Conservation (phyloP, 805 yeast species). For the Cyberlindnera xylosilytica region DNA sequence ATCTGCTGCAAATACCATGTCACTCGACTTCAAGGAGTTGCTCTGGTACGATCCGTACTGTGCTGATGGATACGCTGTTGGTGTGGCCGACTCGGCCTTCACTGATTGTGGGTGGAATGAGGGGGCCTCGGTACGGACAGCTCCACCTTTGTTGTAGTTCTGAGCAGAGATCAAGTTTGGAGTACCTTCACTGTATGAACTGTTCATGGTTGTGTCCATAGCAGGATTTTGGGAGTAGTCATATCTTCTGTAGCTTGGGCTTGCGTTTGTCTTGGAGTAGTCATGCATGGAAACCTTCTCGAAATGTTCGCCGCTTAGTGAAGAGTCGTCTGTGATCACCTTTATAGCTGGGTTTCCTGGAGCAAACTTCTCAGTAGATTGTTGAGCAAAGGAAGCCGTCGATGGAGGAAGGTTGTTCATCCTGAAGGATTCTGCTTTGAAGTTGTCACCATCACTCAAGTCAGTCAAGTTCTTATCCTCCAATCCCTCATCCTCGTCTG, state of each 20-base stretch:
- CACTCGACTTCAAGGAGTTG: neutral
- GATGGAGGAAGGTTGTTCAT: conserved; percentile 16
- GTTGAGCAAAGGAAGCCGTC: conserved; percentile 2
- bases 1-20: neutral
- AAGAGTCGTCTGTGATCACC: conserved; percentile 25
- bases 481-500: conserved; percentile 14
- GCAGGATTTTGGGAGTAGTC: conserved; percentile 2
- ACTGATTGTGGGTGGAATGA: conserved; percentile 23
- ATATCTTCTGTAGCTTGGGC: conserved; percentile 15
- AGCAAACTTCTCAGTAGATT: conserved; percentile 17
- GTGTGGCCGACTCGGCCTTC: conserved; percentile 22
- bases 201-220: conserved; percentile 17
- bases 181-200: conserved; percentile 19
- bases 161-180: conserved; percentile 27
- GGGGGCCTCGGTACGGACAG: conserved; percentile 24
- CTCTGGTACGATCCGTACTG: conserved; percentile 9
- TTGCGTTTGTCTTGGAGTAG: conserved; percentile 19
- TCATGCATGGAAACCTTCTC: conserved; percentile 26
- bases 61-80: conserved; percentile 19
- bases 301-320: conserved; percentile 20
- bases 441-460: conserved; percentile 23
- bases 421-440: conserved; percentile 15
- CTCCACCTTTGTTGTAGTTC: conserved; percentile 23
- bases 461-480: conserved; percentile 25
- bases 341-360: conserved; percentile 18